Conservation (phyloP, 2,329 filamentous ascomycete genomes). For the Xylariaceae sp. region DNA sequence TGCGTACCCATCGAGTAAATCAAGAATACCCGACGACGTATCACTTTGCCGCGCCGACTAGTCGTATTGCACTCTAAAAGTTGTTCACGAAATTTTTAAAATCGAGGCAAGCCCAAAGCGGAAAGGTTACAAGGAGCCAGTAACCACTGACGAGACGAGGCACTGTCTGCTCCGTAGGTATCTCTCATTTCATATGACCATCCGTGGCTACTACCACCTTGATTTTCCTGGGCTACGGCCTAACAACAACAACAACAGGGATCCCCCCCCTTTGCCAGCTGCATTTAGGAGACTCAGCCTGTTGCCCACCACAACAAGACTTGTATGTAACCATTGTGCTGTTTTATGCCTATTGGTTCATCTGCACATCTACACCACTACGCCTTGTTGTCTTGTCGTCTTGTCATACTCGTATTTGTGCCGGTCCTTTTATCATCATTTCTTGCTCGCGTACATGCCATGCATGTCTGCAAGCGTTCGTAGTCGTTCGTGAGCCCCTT, state of each 20-base stretch:
- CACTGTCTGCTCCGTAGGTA: too few species aligned
- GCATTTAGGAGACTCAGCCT: slow-evolving; percentile 19
- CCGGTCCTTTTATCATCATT: slow-evolving; percentile 4
- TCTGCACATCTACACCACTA: slow-evolving; percentile 12
- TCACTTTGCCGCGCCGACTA: too few species aligned
- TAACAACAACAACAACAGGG: slow-evolving; percentile 29
- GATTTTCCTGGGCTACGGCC: slow-evolving; percentile 18
- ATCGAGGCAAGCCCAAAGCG: slow-evolving; percentile 21
- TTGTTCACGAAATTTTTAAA: too few species aligned
- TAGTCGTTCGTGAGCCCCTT: slow-evolving; percentile 1
- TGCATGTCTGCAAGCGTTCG: slow-evolving; percentile 21
- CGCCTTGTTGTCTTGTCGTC: slow-evolving; percentile 5
- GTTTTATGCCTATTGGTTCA: slow-evolving; percentile 18
- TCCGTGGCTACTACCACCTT: neutral
- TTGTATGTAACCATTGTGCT: slow-evolving; percentile 15
- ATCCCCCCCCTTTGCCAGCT: slow-evolving; percentile 30
- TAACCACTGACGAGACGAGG: neutral
- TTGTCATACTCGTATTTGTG: neutral
- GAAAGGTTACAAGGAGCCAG: slow-evolving; percentile 21
- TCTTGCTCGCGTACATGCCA: slow-evolving; percentile 10
- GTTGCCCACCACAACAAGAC: slow-evolving; percentile 39
- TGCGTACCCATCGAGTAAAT: too few species aligned
- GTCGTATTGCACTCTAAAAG: too few species aligned
- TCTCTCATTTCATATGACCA: neutral
- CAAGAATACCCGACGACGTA: too few species aligned